phyloP scores from a whole-genome alignment of 2,329 filamentous ascomycete genomes.

The Ophiosphaerella narmari region DNA sequence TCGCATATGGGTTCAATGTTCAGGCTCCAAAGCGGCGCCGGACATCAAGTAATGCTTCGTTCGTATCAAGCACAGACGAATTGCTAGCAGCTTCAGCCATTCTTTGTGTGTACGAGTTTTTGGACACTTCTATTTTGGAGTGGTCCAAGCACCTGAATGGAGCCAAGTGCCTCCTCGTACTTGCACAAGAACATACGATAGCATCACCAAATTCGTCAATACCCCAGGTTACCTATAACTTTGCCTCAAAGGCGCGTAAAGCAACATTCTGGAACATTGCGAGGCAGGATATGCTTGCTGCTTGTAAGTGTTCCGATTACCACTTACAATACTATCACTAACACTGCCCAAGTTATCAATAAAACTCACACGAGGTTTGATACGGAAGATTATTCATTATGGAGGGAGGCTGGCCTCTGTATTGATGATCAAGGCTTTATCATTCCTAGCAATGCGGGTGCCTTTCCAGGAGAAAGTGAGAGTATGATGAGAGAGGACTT shows the following conservation, averaged over 20 bases:
- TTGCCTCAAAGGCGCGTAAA: slow-evolving; percentile 59
- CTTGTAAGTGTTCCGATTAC: slow-evolving; percentile 51
- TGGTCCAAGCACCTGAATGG: slow-evolving; percentile 70
- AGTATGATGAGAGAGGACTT: slow-evolving; percentile 65
- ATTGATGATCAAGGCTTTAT: slow-evolving; percentile 60
- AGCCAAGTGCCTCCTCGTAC: slow-evolving; percentile 65
- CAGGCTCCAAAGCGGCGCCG: slow-evolving; percentile 48
- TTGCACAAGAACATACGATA: slow-evolving; percentile 56
- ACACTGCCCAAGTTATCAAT: slow-evolving; percentile 56
- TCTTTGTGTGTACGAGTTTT: slow-evolving; percentile 68
- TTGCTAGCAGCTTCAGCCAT: slow-evolving; percentile 69
- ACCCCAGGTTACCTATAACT: slow-evolving; percentile 29
- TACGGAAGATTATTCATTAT: slow-evolving; percentile 64
- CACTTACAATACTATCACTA: neutral
- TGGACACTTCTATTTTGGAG: slow-evolving; percentile 66
- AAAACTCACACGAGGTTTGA: slow-evolving; percentile 65
- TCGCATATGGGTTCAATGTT: slow-evolving; percentile 11
- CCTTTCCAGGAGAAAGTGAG: slow-evolving; percentile 52
- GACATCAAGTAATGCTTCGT: slow-evolving; percentile 46
- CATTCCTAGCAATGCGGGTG: slow-evolving; percentile 50
- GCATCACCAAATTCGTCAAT: slow-evolving; percentile 44
- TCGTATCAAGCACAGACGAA: slow-evolving; percentile 59
- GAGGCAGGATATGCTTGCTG: slow-evolving; percentile 67
- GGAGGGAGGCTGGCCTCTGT: slow-evolving; percentile 66
- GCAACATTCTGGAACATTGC: slow-evolving; percentile 72